Evolutionary conservation across 179 eudicot species (phyloP), one percentile per base, ranked within the genome.

Genomic region (Heliamphora pulchella): DNA sequence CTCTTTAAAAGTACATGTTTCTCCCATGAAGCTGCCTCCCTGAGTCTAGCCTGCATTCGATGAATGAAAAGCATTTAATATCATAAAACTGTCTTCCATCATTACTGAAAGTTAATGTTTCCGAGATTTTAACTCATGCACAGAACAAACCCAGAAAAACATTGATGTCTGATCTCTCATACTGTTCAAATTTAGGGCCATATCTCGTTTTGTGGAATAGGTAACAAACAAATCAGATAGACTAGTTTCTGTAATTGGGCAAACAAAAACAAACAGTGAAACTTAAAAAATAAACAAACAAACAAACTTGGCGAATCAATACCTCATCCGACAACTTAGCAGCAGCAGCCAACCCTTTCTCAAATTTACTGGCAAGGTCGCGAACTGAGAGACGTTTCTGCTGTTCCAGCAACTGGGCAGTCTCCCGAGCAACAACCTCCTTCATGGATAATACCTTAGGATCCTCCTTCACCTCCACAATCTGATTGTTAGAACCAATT

Each of bases 321-420:
- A 96, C 99, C 99, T 96, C 99, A 81, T 88, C 96, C 22, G 98
- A 94, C 84, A 95, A 87, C 83, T 93, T 95, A 43, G 95, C 97
- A 18, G 98, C 97, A 57, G 98, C 95, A 8, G 98, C 93, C 81
- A 95, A 84, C 17, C 96, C 96, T 90, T 88, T 93, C 86, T 95
- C 98, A 73, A 95, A 95, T 87, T 95, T 95, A 78, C 86, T 90
- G 8, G 98, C 98, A 76, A 95, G 92, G 83, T 93, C 98, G 39
- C 98, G 97, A 83, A 95, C 98, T 1, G 98, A 93, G 20, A 93
- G 81, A 51, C 98, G 97, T 64, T 89, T 90, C 67, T 95, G 97
- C 70, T 95, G 98, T 69, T 91, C 97, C 8, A 91, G 81, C 84
- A 95, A 83, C 86, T 88, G 90, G 22, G 93, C 91, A 67, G 93